Evolutionary conservation across 352 stramenopile genomes (phyloP).

Genomic region (Ophiocytium majus): DNA sequence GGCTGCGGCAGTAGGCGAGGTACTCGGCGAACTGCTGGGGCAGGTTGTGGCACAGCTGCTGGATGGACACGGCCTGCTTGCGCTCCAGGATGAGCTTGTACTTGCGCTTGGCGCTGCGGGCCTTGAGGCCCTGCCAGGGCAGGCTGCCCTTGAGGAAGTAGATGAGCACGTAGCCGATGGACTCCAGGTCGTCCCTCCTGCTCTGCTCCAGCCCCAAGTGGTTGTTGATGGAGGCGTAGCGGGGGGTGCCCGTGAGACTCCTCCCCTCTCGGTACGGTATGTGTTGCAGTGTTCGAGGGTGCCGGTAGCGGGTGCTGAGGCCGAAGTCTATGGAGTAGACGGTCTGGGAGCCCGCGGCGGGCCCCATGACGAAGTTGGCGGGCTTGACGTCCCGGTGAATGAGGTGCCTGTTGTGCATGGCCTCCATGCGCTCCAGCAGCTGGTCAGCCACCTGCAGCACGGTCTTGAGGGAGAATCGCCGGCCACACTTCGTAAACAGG

Average conservation of each 20-base stretch:
- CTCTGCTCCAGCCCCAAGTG: constrained; percentile 97
- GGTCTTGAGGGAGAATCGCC: constrained; percentile 71
- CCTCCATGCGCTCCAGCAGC: constrained; percentile 83
- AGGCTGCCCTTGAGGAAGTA: constrained; percentile 89
- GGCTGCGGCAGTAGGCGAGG: constrained; percentile 79
- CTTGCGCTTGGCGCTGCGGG: constrained; percentile 76
- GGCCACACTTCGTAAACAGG: constrained; percentile 69
- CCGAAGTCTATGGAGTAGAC: constrained; percentile 92
- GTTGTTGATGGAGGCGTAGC: constrained; percentile 98
- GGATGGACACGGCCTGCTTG: constrained; percentile 91
- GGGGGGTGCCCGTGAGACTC: constrained; percentile 78
- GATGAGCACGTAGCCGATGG: constrained; percentile 89
- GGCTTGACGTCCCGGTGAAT: constrained; percentile 92
- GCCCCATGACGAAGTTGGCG: constrained; percentile 84
- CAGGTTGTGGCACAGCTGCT: constrained; percentile 78
- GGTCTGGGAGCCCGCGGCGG: constrained; percentile 64
- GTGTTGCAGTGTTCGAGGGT: constrained; percentile 84
- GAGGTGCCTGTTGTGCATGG: constrained; percentile 77
- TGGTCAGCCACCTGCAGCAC: constrained; percentile 81
- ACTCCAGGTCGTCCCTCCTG: constrained; percentile 94
- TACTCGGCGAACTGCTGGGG: constrained; percentile 77
- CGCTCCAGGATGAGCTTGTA: constrained; percentile 95
- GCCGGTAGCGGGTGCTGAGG: constrained; percentile 81
- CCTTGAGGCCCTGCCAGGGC: constrained; percentile 95
- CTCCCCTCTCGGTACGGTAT: constrained; percentile 84